These are phyloP conservation scores for Kurtzmaniella quercitrusa DNA, from an alignment of 1,139 yeast species.

Conservation along the genomic window DNA sequence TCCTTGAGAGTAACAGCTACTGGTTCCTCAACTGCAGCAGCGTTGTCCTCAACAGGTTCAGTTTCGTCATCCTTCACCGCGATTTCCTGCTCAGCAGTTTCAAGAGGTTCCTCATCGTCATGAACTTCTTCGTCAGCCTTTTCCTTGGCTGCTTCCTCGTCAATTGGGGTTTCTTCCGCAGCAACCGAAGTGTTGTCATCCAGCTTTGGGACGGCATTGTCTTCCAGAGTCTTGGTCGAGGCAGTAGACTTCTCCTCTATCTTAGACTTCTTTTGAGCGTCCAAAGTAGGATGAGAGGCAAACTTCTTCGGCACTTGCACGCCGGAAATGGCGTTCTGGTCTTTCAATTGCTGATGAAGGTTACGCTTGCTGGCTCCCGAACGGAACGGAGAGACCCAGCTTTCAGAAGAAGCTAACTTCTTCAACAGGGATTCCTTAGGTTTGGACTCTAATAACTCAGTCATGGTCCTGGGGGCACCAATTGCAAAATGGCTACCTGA, in stretches of 20 bases:
- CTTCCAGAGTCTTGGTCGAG: conserved; percentile 10
- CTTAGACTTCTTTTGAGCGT: conserved; percentile 22
- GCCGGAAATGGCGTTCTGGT: conserved; percentile 30
- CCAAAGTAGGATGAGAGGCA: conserved; percentile 39
- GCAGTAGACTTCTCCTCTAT: conserved; percentile 12
- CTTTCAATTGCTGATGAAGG: conserved; percentile 33
- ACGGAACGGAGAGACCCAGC: conserved; percentile 56
- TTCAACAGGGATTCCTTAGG: conserved; percentile 25
- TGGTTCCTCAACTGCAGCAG: conserved; percentile 8
- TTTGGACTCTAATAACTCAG: conserved; percentile 20
- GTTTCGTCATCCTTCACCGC: conserved; percentile 3
- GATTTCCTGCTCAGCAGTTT: conserved; percentile 4
- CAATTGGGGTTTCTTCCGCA: background rate
- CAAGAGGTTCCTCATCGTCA: conserved; percentile 3
- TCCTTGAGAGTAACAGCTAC: conserved; percentile 10
- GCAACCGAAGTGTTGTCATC: conserved; percentile 13
- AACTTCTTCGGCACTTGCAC: conserved; percentile 42
- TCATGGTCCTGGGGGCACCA: conserved; percentile 13
- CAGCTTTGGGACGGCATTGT: conserved; percentile 3
- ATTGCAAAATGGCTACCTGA: background rate
- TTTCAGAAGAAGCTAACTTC: conserved; percentile 33
- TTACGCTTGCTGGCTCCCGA: conserved; percentile 22
- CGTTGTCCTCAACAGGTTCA: conserved; percentile 10
- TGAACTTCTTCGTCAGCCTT: conserved; percentile 3
- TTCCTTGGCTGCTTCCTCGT: background rate